These are phyloP conservation scores for Rhizopus delemar DNA, from an alignment of 371 early-diverging fungal species.

Conservation along the genomic window DNA sequence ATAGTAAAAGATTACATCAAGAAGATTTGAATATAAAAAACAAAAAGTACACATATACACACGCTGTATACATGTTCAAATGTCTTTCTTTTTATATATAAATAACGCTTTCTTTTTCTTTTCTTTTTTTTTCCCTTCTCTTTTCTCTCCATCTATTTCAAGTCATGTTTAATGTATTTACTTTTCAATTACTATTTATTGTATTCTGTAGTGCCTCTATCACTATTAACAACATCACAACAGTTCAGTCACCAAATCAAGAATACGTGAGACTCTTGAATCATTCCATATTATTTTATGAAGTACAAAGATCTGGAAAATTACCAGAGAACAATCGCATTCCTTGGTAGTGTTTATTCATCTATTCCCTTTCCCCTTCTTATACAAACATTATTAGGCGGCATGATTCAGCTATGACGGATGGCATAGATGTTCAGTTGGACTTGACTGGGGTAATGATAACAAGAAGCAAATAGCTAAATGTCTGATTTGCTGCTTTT, in stretches of 20 bases:
- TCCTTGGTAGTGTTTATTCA: constrained; percentile 33
- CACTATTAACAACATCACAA: constrained; percentile 3
- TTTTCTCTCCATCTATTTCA: not conserved
- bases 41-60: not conserved
- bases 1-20: too few relatives aligned
- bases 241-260: constrained; percentile 12
- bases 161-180: not conserved
- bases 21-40: too few relatives aligned
- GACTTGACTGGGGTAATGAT: constrained; percentile 45
- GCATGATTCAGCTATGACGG: constrained; percentile 51
- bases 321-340: constrained; percentile 50
- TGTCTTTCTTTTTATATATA: not conserved
- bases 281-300: constrained; percentile 55
- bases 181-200: not conserved
- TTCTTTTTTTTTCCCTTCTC: not conserved
- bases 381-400: constrained; percentile 34
- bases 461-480: not conserved
- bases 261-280: constrained; percentile 29
- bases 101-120: not conserved
- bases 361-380: not conserved
- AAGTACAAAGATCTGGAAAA: constrained; percentile 58
- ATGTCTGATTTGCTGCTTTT: not conserved
- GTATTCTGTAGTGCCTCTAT: not conserved
- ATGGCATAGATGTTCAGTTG: constrained; percentile 45
- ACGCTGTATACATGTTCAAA: not conserved